phyloP scores from a whole-genome alignment of 1,284 basidiomycete species.

The Hemileia vastatrix region DNA sequence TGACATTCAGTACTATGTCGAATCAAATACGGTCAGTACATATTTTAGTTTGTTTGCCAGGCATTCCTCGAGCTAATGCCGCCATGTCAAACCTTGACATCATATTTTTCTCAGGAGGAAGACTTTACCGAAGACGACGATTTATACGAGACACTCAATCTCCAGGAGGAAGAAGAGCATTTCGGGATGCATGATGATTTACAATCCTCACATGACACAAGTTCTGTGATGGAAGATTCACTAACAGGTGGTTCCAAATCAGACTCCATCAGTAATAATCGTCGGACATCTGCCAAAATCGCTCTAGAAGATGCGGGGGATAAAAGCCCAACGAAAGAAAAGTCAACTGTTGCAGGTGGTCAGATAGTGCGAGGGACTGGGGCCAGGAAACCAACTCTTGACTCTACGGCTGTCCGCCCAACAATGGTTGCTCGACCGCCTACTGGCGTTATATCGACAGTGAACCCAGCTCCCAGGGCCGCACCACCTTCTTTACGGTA shows the following conservation, averaged over 20 bases:
- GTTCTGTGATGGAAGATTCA: constrained; percentile 46
- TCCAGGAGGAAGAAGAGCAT: constrained; percentile 87
- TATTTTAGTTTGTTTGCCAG: not conserved
- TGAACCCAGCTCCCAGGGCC: constrained; percentile 46
- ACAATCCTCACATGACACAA: constrained; percentile 49
- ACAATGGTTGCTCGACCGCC: constrained; percentile 47
- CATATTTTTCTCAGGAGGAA: constrained; percentile 60
- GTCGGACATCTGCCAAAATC: constrained; percentile 15
- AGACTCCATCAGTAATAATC: constrained; percentile 19
- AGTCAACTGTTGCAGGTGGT: constrained; percentile 52
- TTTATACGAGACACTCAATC: constrained; percentile 94
- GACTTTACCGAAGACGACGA: constrained; percentile 96
- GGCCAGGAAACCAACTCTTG: constrained; percentile 35
- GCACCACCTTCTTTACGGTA: constrained; percentile 70
- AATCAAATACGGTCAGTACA: constrained; percentile 72
- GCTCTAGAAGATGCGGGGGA: constrained; percentile 21
- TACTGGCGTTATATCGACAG: constrained; percentile 26
- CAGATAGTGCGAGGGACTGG: constrained; percentile 29
- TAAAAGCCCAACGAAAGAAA: constrained; percentile 27
- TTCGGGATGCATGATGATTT: constrained; percentile 64
- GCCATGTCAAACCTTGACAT: not conserved
- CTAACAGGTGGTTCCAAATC: constrained; percentile 30
- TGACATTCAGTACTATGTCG: constrained; percentile 93
- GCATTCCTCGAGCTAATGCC: constrained; percentile 16
- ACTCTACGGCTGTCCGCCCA: constrained; percentile 43